Evolutionary conservation across 176 grass and related monocot genomes (phyloP).

Genomic region (Ensete ventricosum): DNA sequence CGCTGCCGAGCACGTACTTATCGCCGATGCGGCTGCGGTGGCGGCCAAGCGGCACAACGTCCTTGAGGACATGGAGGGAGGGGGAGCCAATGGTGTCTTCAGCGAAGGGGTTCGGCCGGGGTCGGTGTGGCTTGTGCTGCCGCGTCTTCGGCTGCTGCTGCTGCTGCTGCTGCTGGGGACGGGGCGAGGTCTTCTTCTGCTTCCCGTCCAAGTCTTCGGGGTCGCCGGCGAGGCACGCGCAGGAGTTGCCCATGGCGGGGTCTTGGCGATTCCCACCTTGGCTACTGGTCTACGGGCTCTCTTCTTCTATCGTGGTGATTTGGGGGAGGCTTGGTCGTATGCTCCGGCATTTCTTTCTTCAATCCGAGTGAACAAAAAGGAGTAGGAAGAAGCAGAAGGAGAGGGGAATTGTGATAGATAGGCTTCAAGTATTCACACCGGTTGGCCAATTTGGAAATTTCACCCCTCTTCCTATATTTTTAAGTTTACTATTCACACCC

Average conservation of each 20-base stretch:
- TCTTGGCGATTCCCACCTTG: background rate
- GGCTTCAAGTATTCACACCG: no score
- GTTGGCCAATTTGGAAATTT: no score
- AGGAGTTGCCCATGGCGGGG: conserved; percentile 1
- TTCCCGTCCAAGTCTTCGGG: background rate
- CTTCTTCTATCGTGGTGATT: background rate
- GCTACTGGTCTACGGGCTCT: background rate
- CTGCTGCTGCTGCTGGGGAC: background rate
- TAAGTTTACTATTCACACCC: no score
- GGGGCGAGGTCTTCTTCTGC: background rate
- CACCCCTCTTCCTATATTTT: no score
- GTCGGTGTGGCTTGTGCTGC: background rate
- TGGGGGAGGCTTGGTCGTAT: background rate
- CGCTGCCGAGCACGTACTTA: conserved; percentile 20
- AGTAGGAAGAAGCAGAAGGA: background rate
- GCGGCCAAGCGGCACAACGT: conserved; percentile 8
- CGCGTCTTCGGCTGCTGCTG: background rate
- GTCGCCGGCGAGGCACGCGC: background rate
- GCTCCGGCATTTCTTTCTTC: background rate
- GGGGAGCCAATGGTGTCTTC: background rate
- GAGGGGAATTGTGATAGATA: no score
- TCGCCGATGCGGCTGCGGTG: conserved; percentile 16
- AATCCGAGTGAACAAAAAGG: background rate
- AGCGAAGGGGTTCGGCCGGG: conserved; percentile 3
- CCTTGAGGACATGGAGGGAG: conserved; percentile 8